Base-by-base conservation (phyloP, 768 basidiomycete genomes). In the Calocera cornea region DNA sequence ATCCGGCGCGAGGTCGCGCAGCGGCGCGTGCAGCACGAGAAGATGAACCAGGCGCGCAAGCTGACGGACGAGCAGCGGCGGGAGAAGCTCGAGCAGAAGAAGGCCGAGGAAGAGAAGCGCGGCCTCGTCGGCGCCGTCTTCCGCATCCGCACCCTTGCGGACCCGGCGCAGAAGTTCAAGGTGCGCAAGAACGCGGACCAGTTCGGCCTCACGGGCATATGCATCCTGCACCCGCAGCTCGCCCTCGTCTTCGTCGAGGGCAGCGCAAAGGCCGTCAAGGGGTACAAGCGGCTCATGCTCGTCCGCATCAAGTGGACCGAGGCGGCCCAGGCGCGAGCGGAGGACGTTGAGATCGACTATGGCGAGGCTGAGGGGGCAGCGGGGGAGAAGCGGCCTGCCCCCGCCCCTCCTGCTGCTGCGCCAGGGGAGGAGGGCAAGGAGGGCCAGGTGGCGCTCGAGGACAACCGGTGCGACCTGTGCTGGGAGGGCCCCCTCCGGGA, bases 181-280 rank as follows among this genome's bases (percentile, higher is more conserved):
- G 90, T 97, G 65, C 87, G 90, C 68, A 94, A 91, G 81, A 98
- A 98, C 72, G 97, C 97, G 0, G 90, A 95, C 73, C 93, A 97
- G 75, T 82, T 88, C 75, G 86, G 85, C 69, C 81, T 98, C 16
- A 87, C 91, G 0, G 97, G 97, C 11, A 79, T 95, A 38, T 93
- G 90, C 73, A 88, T 97, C 73, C 92, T 93, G 83, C 86, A 95
- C 74, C 89, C 93, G 0, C 78, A 83, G 34, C 97, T 97, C 81
- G 87, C 83, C 72, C 83, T 98, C 80, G 86, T 99, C 60, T 90
- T 95, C 71, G 91, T 97, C 67, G 97, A 99, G 75, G 97, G 97
- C 41, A 89, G 89, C 0, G 78, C 83, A 38, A 95, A 91, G 76
- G 87, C 87, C 68, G 84, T 97, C 71, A 87, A 87, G 72, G 85